These are phyloP conservation scores for Firmiana major DNA, from an alignment of 345 rosid genomes.

Conservation along the genomic window DNA sequence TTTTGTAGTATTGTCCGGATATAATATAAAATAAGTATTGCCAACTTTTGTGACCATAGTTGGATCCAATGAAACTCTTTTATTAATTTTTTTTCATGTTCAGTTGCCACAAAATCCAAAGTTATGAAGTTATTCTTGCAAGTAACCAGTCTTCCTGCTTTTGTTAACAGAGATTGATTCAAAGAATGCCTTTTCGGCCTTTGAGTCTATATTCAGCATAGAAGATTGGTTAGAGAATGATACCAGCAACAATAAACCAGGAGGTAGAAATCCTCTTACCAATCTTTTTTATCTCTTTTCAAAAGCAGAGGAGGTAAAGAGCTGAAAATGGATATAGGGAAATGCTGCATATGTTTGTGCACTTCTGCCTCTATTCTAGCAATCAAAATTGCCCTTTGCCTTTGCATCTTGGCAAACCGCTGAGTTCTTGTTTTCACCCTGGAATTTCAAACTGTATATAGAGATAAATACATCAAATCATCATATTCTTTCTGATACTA, in stretches of 20 bases:
- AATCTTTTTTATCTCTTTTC: conserved; percentile 6
- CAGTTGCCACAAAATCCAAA: not conserved
- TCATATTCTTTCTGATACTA: not conserved
- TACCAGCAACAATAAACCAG: conserved; percentile 17
- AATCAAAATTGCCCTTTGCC: not conserved
- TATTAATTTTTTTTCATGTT: not conserved
- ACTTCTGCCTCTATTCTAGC: not conserved
- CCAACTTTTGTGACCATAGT: too few species aligned
- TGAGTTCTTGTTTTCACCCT: not conserved
- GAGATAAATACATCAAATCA: not conserved
- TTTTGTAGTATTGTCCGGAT: not conserved
- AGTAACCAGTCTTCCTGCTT: conserved; percentile 10
- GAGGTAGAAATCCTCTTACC: conserved; percentile 13
- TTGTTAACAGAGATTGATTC: conserved; percentile 21
- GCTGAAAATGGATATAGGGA: not conserved
- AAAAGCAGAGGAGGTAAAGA: conserved; percentile 5
- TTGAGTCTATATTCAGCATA: conserved; percentile 17
- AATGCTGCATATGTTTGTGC: not conserved
- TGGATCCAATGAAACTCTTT: not conserved
- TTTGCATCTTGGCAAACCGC: not conserved
- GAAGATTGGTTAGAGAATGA: conserved; percentile 21
- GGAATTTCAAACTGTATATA: not conserved
- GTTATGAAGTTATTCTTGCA: conserved; percentile 5
- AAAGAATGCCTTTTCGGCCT: conserved; percentile 25
- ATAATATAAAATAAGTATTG: too few species aligned